phyloP scores from a whole-genome alignment of 805 yeast genomes.

The Monosporozyma aerobia region DNA sequence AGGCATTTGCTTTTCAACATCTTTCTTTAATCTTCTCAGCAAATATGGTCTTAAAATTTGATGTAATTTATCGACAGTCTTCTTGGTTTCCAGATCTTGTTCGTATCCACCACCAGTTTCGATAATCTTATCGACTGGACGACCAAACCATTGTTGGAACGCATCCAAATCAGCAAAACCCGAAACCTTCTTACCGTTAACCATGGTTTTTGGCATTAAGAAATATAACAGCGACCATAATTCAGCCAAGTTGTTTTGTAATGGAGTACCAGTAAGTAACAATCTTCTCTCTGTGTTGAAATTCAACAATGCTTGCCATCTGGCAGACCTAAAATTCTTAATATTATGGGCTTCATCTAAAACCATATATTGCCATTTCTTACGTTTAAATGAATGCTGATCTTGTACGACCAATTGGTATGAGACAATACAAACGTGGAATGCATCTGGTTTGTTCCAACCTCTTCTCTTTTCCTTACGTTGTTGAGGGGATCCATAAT shows the following conservation, averaged over 20 bases:
- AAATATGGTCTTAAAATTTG: constrained; percentile 90
- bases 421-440: constrained; percentile 94
- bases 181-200: constrained; percentile 35
- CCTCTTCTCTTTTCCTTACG: constrained; percentile 93
- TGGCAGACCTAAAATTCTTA: constrained; percentile 88
- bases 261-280: constrained; percentile 90
- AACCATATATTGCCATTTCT: constrained; percentile 93
- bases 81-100: constrained; percentile 68
- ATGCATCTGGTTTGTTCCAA: constrained; percentile 93
- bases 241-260: constrained; percentile 90
- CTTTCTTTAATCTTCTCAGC: constrained; percentile 83
- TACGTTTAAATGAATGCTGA: constrained; percentile 84
- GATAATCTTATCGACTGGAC: constrained; percentile 86
- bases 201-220: constrained; percentile 85
- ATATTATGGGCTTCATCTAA: constrained; percentile 97
- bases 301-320: constrained; percentile 94
- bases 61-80: constrained; percentile 81
- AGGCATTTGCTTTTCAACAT: constrained; percentile 98
- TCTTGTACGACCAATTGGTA: constrained; percentile 97
- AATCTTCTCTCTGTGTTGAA: constrained; percentile 87
- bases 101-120: constrained; percentile 48
- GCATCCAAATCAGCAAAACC: constrained; percentile 95
- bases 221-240: constrained; percentile 93
- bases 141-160: constrained; percentile 98
- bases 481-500: constrained; percentile 95